A percentile compares a stretch with the other conserved stretches of the same genome.
These are phyloP conservation scores for Pseudonitzschia delicatissima DNA, from an alignment of 108 stramenopile species.

Conservation along the genomic window DNA sequence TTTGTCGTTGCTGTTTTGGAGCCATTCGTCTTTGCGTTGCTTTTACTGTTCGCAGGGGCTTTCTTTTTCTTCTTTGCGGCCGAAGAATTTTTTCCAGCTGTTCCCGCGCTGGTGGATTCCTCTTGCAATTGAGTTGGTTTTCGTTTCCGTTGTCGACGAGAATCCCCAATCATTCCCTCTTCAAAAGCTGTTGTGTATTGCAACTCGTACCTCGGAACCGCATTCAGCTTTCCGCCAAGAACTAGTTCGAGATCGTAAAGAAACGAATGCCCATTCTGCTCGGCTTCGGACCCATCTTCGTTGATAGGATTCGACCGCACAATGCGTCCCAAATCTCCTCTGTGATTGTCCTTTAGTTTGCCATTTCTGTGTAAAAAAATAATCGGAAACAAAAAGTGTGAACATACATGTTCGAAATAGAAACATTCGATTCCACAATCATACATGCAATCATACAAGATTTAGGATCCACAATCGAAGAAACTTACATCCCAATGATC, in stretches of 20 bases:
- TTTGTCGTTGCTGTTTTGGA: background rate
- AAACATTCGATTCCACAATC: no score
- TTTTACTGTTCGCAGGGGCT: conserved; percentile 1
- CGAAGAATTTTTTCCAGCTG: background rate
- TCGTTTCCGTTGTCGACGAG: conserved; percentile 29
- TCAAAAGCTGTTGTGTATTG: conserved; percentile 56
- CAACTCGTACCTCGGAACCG: conserved; percentile 39
- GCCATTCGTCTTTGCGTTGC: background rate
- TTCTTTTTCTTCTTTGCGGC: conserved; percentile 9
- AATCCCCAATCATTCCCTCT: conserved; percentile 59
- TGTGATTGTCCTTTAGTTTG: conserved; percentile 18
- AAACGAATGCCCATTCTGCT: conserved; percentile 25
- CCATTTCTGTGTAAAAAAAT: conserved; percentile 17
- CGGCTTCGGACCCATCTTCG: background rate
- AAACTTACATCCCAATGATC: conserved; percentile 26
- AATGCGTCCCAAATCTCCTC: conserved; percentile 28
- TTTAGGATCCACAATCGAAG: background rate
- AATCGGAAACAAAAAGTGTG: background rate
- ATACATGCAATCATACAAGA: background rate
- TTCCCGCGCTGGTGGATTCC: background rate
- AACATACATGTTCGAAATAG: no score
- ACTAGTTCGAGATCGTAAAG: conserved; percentile 40
- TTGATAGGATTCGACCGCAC: conserved; percentile 13
- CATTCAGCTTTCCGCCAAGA: conserved; percentile 51
- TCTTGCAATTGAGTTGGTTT: conserved; percentile 19